Evolutionary conservation across 148 eudicot species (phyloP).

Genomic region (Polygonum aviculare): DNA sequence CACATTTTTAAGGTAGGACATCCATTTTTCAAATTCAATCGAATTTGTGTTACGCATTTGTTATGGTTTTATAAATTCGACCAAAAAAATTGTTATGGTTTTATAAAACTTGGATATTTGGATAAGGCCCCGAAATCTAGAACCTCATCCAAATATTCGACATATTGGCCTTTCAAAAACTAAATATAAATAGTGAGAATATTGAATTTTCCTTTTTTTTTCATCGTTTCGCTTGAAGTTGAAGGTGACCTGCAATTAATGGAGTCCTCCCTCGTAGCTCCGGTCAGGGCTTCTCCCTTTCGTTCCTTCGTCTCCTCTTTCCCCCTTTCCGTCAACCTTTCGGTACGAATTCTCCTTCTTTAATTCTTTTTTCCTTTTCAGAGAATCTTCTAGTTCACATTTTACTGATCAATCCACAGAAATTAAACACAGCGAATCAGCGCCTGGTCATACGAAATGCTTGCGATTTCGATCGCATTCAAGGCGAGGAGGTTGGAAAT

Average conservation of each 20-base stretch:
- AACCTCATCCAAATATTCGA: too few relatives aligned
- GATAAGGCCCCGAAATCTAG: too few relatives aligned
- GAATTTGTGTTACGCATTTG: too few relatives aligned
- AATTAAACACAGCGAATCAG: neutral
- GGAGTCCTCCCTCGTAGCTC: neutral
- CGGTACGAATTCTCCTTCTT: neutral
- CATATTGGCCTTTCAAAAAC: too few relatives aligned
- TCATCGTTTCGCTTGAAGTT: neutral
- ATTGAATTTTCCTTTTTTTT: too few relatives aligned
- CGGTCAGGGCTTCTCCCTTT: neutral
- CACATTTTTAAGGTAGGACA: too few relatives aligned
- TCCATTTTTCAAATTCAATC: too few relatives aligned
- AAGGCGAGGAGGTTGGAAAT: neutral
- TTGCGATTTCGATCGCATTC: neutral
- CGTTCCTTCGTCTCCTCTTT: constrained; percentile 1
- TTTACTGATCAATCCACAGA: neutral
- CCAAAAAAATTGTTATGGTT: too few relatives aligned
- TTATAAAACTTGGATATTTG: too few relatives aligned
- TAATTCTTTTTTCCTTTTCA: neutral
- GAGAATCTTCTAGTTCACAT: neutral
- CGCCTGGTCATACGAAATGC: neutral
- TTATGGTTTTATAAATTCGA: too few relatives aligned
- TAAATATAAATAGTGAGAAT: too few relatives aligned
- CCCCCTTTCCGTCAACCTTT: neutral
- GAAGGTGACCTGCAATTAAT: neutral